Percentiles rank a stretch among this genome's conserved stretches.
Evolutionary conservation across 1,139 yeast species (phyloP).

Genomic region (Sugiyamaella castrensis): DNA sequence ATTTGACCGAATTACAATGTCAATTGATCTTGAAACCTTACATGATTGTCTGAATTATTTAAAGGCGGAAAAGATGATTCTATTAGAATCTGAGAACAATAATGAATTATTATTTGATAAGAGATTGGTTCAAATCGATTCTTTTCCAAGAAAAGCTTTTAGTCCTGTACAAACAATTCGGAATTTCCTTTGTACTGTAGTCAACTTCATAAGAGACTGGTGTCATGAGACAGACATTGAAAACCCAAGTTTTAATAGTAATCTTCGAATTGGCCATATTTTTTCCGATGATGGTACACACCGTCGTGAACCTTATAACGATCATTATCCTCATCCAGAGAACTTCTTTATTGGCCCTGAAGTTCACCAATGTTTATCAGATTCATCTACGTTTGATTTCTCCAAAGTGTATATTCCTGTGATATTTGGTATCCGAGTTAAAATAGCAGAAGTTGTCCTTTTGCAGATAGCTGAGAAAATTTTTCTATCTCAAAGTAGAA

Average conservation of each 20-base stretch:
- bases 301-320: background rate
- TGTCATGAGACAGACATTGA: background rate
- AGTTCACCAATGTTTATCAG: background rate
- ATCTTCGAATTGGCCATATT: background rate
- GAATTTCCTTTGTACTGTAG: constrained; percentile 1
- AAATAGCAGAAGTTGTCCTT: background rate
- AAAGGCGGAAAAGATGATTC: too few relatives aligned
- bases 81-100: too few relatives aligned
- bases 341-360: constrained; percentile 1
- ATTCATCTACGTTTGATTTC: background rate
- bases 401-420: constrained; percentile 3
- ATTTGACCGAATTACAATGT: background rate
- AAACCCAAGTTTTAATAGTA: constrained; percentile 3
- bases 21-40: constrained; percentile 5
- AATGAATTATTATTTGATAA: too few relatives aligned
- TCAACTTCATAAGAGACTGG: constrained; percentile 5
- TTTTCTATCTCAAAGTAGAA: constrained; percentile 1
- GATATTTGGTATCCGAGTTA: background rate
- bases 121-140: too few relatives aligned
- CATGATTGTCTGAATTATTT: constrained; percentile 4
- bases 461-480: background rate
- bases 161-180: too few relatives aligned
- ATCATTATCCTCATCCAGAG: too few relatives aligned
- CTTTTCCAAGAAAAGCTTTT: too few relatives aligned
- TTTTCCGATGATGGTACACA: background rate